Evolutionary conservation across 805 yeast genomes (phyloP), one percentile per base, ranked within the genome.

Genomic region (Candida xyloterini): DNA sequence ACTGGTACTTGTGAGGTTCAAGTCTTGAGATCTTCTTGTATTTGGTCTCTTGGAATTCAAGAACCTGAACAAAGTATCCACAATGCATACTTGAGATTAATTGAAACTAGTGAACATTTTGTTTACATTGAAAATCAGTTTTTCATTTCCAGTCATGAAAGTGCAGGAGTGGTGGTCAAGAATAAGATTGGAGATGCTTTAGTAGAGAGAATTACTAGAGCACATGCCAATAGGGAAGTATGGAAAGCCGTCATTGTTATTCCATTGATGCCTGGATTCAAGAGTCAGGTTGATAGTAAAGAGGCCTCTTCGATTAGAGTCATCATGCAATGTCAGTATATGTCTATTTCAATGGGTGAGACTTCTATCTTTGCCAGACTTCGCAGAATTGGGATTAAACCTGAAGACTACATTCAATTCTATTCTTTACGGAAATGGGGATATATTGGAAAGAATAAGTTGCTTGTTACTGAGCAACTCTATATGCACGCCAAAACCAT

Each of bases 191-290:
- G 96, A 28, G 96, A 91, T 70, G 99, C 99, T 0, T 70, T 93
- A 31, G 98, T 93, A n/a, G 98, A 93, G 60, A 73, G 99, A 54
- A 90, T 91, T 40, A 84, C 90, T 24, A 73, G 89, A 33, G 99
- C 99, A 0, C 84, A 86, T 56, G 74, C 76, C 44, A 84, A 81
- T 44, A 78, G 79, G 5, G 83, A 78, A 38, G 62, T 68, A 9
- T 93, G 99, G 99, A 81, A 81, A 47, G 98, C 98, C 1, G 76
- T 88, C 18, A 83, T 93, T 45, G 73, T 93, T 9, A 88, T 93
- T 47, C 99, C 99, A 3, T 70, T 93, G 50, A 88, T 93, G 93
- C 99, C 99, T 1, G 99, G 99, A 0, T 93, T 95, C 60, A 93
- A 84, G 55, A 81, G 95, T 20, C 85, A 88, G 49, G 95, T 95